Evolutionary conservation across 2,329 filamentous ascomycete genomes (phyloP), one percentile per base, ranked within the genome.

Genomic region (Trichocomaceae sp.): DNA sequence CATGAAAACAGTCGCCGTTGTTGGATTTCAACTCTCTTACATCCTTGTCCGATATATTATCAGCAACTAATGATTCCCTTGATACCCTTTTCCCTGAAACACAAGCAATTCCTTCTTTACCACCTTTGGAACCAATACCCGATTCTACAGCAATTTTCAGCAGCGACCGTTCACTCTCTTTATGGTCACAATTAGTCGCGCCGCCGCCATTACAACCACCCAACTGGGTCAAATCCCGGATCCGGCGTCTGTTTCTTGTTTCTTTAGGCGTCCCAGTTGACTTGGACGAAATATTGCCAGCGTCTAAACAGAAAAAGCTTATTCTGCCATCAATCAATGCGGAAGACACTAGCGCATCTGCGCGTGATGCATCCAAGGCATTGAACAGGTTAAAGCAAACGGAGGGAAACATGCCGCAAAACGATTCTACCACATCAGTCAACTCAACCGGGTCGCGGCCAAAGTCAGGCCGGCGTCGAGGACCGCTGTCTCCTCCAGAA

Each of bases 241-340:
- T 96, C 63, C 85, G 93, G 52, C 88, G 93, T 26, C 82, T 99
- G 23, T 99, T 99, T 69, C 83, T 99, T 42, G 91, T 99, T 52
- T 96, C 91, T 1, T 82, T 99, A 0, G 93, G 93, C 17, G 93
- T 99, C 0, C 93, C 93, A 1, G 90, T 99, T 45, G 93, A 99
- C 65, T 80, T 99, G 0, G 93, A 99, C 71, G 93, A 99, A 75
- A 97, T 99, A 54, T 82, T 99, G 7, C 93, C 93, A 0, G 91
- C 92, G 0, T 95, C 89, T 12, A 97, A 97, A 72, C 93, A 99
- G 70, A 97, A 97, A 80, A 97, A 97, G 69, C 84, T 99, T 17
- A 82, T 99, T 4, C 80, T 99, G 1, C 93, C 93, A 0, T 96
- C 91, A 5, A 85, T 93, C 61, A 68, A 79, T 73, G 49, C 79